These are phyloP conservation scores for Raphanus raphanistrum DNA, from an alignment of 345 rosid genomes.

Conservation along the genomic window DNA sequence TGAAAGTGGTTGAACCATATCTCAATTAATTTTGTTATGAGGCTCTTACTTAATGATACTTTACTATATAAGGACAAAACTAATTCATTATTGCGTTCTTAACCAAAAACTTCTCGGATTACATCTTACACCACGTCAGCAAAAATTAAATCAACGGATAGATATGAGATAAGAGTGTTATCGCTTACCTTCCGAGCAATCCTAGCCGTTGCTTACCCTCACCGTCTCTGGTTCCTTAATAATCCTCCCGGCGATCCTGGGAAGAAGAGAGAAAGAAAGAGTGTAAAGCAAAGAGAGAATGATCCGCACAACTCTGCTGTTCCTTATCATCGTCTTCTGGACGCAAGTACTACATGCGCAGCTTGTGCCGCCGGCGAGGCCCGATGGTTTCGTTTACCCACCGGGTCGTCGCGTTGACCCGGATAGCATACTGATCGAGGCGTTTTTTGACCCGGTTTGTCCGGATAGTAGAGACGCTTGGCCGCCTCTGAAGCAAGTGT, in stretches of 20 bases:
- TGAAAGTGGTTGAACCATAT: no score
- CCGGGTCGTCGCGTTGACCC: conserved; percentile 26
- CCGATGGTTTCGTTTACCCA: conserved; percentile 37
- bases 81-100: no score
- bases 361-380: conserved; percentile 35
- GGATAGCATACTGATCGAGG: conserved; percentile 37
- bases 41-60: no score
- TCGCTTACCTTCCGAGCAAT: conserved; percentile 28
- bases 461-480: conserved; percentile 41
- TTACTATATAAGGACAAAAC: no score
- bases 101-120: no score
- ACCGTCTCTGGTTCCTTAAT: not conserved
- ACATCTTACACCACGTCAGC: conserved; percentile 10
- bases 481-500: conserved; percentile 29
- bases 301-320: conserved; percentile 18
- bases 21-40: no score
- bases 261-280: conserved; percentile 6
- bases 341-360: conserved; percentile 20
- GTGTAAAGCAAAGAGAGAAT: conserved; percentile 12
- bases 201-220: conserved; percentile 22
- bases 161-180: not conserved
- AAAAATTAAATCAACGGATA: conserved; percentile 8
- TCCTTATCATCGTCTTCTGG: not conserved
- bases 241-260: not conserved
- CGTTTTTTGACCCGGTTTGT: conserved; percentile 38